Evolutionary conservation across 441 rosid species (phyloP).

Genomic region (Metrosideros polymorpha): DNA sequence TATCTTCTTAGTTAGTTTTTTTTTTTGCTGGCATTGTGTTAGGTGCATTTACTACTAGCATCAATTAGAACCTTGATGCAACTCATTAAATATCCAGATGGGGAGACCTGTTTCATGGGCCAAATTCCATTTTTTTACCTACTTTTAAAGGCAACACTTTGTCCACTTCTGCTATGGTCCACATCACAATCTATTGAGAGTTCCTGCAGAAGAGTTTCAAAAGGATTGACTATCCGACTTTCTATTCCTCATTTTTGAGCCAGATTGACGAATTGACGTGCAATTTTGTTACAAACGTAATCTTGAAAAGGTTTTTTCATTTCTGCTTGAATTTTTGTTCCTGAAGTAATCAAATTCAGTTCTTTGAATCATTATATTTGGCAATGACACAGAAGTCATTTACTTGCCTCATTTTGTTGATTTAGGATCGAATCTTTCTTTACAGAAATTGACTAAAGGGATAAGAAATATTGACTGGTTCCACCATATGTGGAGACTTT

Average conservation of each 20-base stretch:
- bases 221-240: not conserved
- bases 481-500: not conserved
- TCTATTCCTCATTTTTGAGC: not conserved
- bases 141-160: not conserved
- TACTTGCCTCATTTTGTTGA: not conserved
- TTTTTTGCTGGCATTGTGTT: not conserved
- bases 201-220: not conserved
- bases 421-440: not conserved
- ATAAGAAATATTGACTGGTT: not conserved
- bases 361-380: not conserved
- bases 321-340: not conserved
- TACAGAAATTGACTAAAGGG: not conserved
- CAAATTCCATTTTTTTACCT: not conserved
- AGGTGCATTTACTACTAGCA: not conserved
- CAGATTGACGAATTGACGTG: not conserved
- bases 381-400: not conserved
- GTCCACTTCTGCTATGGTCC: not conserved
- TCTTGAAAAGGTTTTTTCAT: not conserved
- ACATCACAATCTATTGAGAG: not conserved
- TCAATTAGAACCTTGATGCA: not conserved
- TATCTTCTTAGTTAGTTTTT: not conserved
- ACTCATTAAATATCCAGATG: not conserved
- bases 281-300: not conserved
- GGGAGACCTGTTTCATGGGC: not conserved
- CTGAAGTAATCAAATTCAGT: not conserved